Evolutionary conservation across 139 green algal species (phyloP).

Genomic region (Yamagishiella unicocca): DNA sequence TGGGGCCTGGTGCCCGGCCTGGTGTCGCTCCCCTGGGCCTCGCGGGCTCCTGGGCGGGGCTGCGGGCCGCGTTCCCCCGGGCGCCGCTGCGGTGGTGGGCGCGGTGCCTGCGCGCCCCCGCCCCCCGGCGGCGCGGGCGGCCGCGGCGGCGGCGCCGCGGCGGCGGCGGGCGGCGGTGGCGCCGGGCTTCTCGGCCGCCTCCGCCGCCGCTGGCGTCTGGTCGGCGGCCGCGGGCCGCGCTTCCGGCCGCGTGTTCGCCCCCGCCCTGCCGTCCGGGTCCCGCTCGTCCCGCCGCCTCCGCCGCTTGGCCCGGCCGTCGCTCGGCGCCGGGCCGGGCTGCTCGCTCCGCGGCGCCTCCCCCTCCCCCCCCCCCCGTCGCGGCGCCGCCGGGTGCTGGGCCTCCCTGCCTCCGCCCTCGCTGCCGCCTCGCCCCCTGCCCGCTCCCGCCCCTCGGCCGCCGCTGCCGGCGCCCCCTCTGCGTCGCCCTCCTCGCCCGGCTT

Average conservation of each 20-base stretch:
- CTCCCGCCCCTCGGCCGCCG: neutral
- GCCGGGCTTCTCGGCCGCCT: too few relatives aligned
- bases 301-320: too few relatives aligned
- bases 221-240: neutral
- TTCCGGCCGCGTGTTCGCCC: conserved; percentile 1
- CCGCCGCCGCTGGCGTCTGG: neutral
- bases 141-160: neutral
- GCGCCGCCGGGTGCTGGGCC: neutral
- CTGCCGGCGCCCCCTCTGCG: neutral
- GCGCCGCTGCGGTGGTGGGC: neutral
- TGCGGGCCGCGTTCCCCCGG: conserved; percentile 14
- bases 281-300: too few relatives aligned
- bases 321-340: too few relatives aligned
- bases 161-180: neutral
- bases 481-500: neutral
- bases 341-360: too few relatives aligned
- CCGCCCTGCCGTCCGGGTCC: neutral
- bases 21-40: neutral
- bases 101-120: neutral
- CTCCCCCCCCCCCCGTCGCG: too few relatives aligned
- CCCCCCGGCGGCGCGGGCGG: neutral
- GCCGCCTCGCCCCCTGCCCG: too few relatives aligned
- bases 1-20: conserved; percentile 19
- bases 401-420: neutral
- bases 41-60: neutral